Conservation (phyloP, 2,329 filamentous ascomycete genomes). For the Grosmannia clavigera region DNA sequence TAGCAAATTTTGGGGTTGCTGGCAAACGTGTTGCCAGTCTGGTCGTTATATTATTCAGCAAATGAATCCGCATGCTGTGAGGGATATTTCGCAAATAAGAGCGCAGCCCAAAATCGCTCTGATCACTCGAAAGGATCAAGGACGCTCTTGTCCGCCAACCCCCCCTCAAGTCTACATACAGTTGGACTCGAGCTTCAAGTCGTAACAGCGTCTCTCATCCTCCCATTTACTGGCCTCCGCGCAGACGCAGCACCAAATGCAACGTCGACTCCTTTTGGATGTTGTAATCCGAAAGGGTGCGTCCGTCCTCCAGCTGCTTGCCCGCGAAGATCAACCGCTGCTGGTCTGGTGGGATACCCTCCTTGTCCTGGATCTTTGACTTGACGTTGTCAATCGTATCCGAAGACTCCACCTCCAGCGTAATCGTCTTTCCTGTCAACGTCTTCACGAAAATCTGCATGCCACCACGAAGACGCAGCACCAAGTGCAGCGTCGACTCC, state of each 20-base stretch:
- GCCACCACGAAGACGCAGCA: slow-evolving; percentile 70
- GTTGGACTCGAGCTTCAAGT: not conserved
- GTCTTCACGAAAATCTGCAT: slow-evolving; percentile 68
- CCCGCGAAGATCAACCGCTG: slow-evolving; percentile 60
- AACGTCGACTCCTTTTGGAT: slow-evolving; percentile 71
- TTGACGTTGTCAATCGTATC: slow-evolving; percentile 63
- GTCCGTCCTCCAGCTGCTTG: slow-evolving; percentile 63
- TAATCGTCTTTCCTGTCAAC: slow-evolving; percentile 58
- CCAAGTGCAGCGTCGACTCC: slow-evolving; percentile 70
- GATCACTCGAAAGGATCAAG: not conserved
- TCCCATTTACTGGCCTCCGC: slow-evolving; percentile 44
- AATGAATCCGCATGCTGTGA: not conserved
- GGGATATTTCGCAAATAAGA: not conserved
- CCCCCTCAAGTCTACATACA: not conserved
- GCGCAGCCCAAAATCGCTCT: not conserved
- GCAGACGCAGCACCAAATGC: slow-evolving; percentile 58
- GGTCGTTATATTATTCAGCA: not conserved
- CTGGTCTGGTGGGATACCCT: slow-evolving; percentile 59
- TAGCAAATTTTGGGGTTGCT: not conserved
- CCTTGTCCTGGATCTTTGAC: slow-evolving; percentile 60
- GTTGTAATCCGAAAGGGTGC: slow-evolving; percentile 78
- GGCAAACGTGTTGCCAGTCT: not conserved
- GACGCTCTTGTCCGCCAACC: not conserved
- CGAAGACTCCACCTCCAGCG: slow-evolving; percentile 53
- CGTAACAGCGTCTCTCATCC: not conserved